These are phyloP conservation scores for Globisporangium iwayamae DNA, from an alignment of 352 stramenopile genomes.

Conservation along the genomic window DNA sequence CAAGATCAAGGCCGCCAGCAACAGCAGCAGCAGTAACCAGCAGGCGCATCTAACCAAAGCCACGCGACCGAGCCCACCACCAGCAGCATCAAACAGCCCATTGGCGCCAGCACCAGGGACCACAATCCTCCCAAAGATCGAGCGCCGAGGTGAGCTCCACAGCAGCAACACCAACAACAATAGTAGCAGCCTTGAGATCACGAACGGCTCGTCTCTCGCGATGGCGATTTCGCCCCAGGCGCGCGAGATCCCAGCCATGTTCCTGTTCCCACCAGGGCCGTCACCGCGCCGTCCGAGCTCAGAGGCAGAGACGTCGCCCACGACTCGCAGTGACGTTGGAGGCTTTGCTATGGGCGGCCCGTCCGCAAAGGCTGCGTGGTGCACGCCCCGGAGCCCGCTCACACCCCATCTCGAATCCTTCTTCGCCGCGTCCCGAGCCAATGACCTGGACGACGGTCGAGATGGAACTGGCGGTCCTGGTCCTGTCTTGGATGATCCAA, in stretches of 20 bases:
- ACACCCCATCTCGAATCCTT: conserved; percentile 33
- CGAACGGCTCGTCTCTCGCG: conserved; percentile 12
- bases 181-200: conserved; percentile 10
- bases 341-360: conserved; percentile 15
- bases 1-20: not conserved
- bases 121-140: conserved; percentile 36
- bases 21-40: not conserved
- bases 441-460: not conserved
- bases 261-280: conserved; percentile 10
- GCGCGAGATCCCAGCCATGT: conserved; percentile 19
- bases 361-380: conserved; percentile 47
- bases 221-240: conserved; percentile 27
- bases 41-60: not conserved
- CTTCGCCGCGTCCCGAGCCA: conserved; percentile 20
- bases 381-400: conserved; percentile 42
- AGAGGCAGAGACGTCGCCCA: conserved; percentile 29
- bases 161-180: conserved; percentile 19
- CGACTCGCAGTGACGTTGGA: conserved; percentile 23
- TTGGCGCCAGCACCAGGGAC: conserved; percentile 12
- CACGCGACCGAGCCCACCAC: conserved; percentile 26
- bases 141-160: conserved; percentile 16
- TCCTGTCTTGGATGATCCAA: not conserved
- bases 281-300: conserved; percentile 2
- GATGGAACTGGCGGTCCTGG: not conserved
- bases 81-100: conserved; percentile 5